Evolutionary conservation across 139 green algal genomes (phyloP).

Genomic region (Penium margaritaceum): DNA sequence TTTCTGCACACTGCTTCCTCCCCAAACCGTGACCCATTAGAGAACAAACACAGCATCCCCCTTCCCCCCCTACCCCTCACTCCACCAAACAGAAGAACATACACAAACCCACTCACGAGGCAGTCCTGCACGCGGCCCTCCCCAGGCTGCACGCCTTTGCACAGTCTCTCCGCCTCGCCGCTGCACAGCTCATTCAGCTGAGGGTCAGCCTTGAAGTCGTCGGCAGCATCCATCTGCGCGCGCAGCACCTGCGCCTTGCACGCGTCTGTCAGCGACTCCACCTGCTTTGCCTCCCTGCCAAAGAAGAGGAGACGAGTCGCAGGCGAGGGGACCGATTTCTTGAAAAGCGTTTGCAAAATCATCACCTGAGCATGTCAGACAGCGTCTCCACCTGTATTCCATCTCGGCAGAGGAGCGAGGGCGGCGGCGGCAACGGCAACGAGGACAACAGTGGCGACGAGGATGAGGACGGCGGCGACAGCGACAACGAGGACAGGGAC

Average conservation of each 20-base stretch:
- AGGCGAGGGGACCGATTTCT: no score
- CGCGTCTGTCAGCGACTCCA: constrained; percentile 21
- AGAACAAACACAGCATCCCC: no score
- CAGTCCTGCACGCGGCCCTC: constrained; percentile 17
- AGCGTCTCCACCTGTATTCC: no score
- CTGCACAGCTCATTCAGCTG: constrained; percentile 28
- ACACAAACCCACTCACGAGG: constrained; percentile 6
- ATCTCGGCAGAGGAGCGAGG: no score
- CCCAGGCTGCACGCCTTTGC: constrained; percentile 17
- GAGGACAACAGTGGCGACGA: no score
- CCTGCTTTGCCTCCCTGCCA: constrained; percentile 28
- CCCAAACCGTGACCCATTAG: no score
- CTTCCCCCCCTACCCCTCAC: no score
- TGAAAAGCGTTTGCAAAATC: neutral
- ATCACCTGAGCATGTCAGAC: no score
- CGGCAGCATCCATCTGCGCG: constrained; percentile 24
- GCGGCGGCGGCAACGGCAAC: no score
- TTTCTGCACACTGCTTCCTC: no score
- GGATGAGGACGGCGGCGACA: no score
- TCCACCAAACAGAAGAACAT: neutral
- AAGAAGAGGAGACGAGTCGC: neutral
- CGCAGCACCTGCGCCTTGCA: constrained; percentile 28
- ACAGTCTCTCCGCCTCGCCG: constrained; percentile 13
- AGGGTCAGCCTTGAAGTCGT: constrained; percentile 28
- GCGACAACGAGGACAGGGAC: no score